Evolutionary conservation across 2,329 filamentous ascomycete genomes (phyloP).

Genomic region (Fusarium abutilonis): DNA sequence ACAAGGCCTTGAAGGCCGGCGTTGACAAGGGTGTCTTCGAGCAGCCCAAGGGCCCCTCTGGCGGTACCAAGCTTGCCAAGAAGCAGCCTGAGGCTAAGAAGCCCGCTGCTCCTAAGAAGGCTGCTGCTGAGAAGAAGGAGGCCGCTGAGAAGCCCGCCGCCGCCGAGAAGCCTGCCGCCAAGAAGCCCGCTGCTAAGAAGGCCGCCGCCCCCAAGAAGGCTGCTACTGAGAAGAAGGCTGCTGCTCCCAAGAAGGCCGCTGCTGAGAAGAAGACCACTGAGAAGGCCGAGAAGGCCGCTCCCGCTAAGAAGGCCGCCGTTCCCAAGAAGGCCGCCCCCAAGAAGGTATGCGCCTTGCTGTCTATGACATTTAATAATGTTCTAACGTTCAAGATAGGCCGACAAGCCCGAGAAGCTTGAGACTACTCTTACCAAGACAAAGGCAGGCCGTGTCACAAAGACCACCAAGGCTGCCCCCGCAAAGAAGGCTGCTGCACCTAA

Average conservation of each 20-base stretch:
- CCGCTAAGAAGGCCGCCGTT: constrained; percentile 68
- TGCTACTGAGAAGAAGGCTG: constrained; percentile 44
- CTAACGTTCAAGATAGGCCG: constrained; percentile 31
- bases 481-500: constrained; percentile 53
- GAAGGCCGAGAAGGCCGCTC: constrained; percentile 58
- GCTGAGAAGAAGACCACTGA: constrained; percentile 28
- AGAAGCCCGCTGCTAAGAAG: constrained; percentile 51
- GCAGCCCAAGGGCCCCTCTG: constrained; percentile 91
- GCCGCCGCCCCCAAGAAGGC: constrained; percentile 52
- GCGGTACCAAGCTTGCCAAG: constrained; percentile 92
- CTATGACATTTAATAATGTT: background rate
- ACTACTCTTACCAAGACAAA: constrained; percentile 83
- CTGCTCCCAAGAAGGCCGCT: constrained; percentile 52
- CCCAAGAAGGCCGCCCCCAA: constrained; percentile 50
- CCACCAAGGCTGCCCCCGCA: constrained; percentile 54
- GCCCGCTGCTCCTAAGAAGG: constrained; percentile 48
- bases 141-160: constrained; percentile 45
- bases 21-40: constrained; percentile 88
- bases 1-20: constrained; percentile 82
- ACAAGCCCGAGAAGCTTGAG: constrained; percentile 67
- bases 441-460: constrained; percentile 85
- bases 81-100: constrained; percentile 64
- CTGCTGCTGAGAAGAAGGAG: constrained; percentile 50
- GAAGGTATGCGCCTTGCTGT: constrained; percentile 24
- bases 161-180: constrained; percentile 45